Conservation (phyloP, 495 filamentous ascomycete species). For the Hapsidospora chrysogenum region DNA sequence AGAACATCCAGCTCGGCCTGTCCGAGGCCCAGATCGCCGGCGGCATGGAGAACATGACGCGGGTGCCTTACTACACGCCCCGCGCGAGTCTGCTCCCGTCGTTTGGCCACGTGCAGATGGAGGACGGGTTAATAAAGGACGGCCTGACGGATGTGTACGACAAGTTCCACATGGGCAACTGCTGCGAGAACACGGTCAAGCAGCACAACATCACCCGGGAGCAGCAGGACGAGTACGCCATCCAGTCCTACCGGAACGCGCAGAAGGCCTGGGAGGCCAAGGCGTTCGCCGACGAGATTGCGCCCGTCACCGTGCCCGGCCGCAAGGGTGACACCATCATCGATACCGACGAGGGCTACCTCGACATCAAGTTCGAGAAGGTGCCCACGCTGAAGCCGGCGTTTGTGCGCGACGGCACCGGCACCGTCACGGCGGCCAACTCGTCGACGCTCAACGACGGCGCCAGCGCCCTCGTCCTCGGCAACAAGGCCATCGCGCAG, state of each 20-base stretch:
- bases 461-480: slow-evolving; percentile 77
- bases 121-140: slow-evolving; percentile 89
- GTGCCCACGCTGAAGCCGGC: slow-evolving; percentile 77
- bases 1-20: slow-evolving; percentile 83
- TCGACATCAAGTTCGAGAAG: slow-evolving; percentile 70
- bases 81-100: slow-evolving; percentile 58
- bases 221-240: slow-evolving; percentile 80
- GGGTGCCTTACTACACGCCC: slow-evolving; percentile 79
- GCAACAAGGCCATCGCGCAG: slow-evolving; percentile 55
- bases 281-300: slow-evolving; percentile 73
- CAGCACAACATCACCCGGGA: slow-evolving; percentile 65
- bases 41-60: slow-evolving; percentile 95
- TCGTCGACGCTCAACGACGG: slow-evolving; percentile 88
- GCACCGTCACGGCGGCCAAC: slow-evolving; percentile 90
- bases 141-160: slow-evolving; percentile 95
- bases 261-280: slow-evolving; percentile 76
- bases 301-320: slow-evolving; percentile 63
- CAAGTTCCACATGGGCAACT: slow-evolving; percentile 93
- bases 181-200: slow-evolving; percentile 90
- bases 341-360: slow-evolving; percentile 72
- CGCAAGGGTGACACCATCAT: slow-evolving; percentile 73
- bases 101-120: slow-evolving; percentile 71
- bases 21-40: slow-evolving; percentile 79
- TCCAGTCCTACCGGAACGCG: slow-evolving; percentile 70
- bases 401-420: slow-evolving; percentile 66